Evolutionary conservation across 176 grass and related monocot genomes (phyloP).

Genomic region (Eragrostis curvula): DNA sequence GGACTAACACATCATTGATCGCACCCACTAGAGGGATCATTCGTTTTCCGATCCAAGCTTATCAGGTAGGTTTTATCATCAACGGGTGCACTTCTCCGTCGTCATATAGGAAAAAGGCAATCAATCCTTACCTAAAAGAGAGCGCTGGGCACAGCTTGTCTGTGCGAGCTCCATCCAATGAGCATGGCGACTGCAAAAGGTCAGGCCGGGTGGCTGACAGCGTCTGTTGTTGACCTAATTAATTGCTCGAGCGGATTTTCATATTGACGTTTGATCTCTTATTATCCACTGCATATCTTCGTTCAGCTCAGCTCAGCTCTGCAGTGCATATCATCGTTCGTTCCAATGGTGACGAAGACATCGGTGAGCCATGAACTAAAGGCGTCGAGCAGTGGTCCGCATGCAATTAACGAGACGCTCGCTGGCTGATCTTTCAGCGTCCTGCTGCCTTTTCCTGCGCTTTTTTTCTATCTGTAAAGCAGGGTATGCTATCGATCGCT

Average conservation of each 20-base stretch:
- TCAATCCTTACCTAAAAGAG: constrained; percentile 29
- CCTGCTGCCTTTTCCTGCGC: not conserved
- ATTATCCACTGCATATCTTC: not conserved
- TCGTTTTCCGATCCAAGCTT: not conserved
- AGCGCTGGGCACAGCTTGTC: not conserved
- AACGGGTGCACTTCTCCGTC: not conserved
- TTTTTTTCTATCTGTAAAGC: constrained; percentile 51
- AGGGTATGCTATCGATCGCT: constrained; percentile 13
- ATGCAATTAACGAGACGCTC: not conserved
- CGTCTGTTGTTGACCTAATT: constrained; percentile 1
- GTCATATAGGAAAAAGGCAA: not conserved
- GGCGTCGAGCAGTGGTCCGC: constrained; percentile 17
- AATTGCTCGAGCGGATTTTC: not conserved
- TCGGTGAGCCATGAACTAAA: not conserved
- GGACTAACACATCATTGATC: not conserved
- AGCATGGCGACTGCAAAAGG: not conserved
- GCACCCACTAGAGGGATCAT: not conserved
- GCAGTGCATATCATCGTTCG: not conserved
- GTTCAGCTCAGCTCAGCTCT: not conserved
- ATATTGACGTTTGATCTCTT: not conserved
- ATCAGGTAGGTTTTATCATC: constrained; percentile 7
- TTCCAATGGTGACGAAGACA: not conserved
- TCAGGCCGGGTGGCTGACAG: constrained; percentile 9
- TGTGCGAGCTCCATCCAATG: not conserved
- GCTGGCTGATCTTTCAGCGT: constrained; percentile 42